Conservation (phyloP, 768 basidiomycete genomes). For the Hericium coralloides region DNA sequence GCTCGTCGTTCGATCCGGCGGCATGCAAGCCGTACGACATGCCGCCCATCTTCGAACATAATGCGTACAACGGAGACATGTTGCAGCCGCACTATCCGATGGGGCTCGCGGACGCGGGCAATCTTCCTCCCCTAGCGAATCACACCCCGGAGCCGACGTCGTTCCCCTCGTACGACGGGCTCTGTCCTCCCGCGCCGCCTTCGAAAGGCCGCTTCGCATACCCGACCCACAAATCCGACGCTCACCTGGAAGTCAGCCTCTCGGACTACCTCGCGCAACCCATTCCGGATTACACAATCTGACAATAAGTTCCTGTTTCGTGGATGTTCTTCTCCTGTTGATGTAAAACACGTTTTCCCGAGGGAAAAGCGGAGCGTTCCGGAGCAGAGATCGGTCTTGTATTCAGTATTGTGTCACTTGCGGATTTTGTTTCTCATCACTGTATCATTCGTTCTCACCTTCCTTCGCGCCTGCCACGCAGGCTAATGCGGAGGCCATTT, state of each 20-base stretch:
- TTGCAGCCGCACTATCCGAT: not conserved
- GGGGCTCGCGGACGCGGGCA: not conserved
- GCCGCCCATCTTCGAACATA: not conserved
- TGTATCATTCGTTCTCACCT: constrained; percentile 13
- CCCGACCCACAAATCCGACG: not conserved
- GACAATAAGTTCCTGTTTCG: not conserved
- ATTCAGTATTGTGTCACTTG: constrained; percentile 9
- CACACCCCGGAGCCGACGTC: not conserved
- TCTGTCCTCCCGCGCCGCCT: not conserved
- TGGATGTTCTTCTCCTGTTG: not conserved
- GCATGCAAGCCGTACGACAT: constrained; percentile 4
- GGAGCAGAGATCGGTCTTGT: constrained; percentile 2
- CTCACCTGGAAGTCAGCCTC: not conserved
- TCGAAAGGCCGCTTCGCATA: not conserved
- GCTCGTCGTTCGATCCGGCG: constrained; percentile 5
- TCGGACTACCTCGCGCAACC: not conserved
- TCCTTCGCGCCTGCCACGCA: not conserved
- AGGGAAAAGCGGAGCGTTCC: constrained; percentile 10
- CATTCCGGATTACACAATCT: not conserved
- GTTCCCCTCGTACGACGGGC: not conserved
- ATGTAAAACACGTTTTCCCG: constrained; percentile 2
- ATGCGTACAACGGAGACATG: not conserved
- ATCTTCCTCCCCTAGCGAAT: not conserved
- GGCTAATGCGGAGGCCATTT: constrained; percentile 6
- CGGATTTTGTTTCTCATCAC: constrained; percentile 3